Conservation (phyloP, 2,329 filamentous ascomycete species). For the Pleoardoris graminearum region DNA sequence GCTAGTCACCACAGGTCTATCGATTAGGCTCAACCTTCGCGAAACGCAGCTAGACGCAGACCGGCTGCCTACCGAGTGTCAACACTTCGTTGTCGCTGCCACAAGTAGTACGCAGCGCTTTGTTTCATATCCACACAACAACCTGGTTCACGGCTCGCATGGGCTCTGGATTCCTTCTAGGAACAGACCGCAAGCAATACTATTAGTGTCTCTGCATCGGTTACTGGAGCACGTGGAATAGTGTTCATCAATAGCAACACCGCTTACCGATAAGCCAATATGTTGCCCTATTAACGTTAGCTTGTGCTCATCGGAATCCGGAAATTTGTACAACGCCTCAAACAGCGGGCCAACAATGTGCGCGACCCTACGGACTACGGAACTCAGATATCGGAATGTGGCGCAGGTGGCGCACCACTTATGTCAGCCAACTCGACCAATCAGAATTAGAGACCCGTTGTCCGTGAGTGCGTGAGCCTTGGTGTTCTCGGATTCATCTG, state of each 20-base stretch:
- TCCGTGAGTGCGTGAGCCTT: not conserved
- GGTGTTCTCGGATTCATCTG: not conserved
- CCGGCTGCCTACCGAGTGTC: not conserved
- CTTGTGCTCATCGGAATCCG: conserved; percentile 2
- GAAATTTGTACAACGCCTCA: conserved; percentile 4
- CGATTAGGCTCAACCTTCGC: too few relatives aligned
- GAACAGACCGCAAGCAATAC: not conserved
- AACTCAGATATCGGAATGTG: not conserved
- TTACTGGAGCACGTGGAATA: not conserved
- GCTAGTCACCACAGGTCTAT: too few relatives aligned
- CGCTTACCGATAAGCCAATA: not conserved
- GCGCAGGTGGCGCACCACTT: not conserved
- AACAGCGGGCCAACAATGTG: conserved; percentile 8
- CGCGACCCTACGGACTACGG: conserved; percentile 3
- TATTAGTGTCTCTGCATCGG: not conserved
- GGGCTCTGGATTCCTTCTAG: not conserved
- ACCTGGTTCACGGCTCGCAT: not conserved
- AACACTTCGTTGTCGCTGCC: not conserved
- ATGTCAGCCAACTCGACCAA: conserved; percentile 2
- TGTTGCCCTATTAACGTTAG: not conserved
- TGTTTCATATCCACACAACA: not conserved
- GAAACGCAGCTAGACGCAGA: not conserved
- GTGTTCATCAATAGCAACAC: not conserved
- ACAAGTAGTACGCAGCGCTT: not conserved
- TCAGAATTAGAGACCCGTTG: not conserved